Evolutionary conservation across 75 land plant genomes (phyloP).

Genomic region (Sequoiadendron giganteum): DNA sequence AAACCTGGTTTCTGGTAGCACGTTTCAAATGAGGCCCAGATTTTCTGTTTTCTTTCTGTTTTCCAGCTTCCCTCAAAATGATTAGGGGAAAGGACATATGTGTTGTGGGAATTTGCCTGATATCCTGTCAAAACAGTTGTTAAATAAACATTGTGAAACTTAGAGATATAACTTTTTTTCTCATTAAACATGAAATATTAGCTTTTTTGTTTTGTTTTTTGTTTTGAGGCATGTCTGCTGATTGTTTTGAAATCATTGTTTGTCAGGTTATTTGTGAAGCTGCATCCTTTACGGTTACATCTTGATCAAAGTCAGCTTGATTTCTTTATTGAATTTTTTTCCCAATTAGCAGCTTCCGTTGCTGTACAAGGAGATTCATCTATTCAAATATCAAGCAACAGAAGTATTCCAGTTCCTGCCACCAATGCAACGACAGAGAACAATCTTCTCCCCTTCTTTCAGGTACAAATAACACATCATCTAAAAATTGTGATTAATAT

Average conservation of each 20-base stretch:
- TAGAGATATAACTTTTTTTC: no score
- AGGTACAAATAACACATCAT: conserved; percentile 30
- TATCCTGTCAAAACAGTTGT: not conserved
- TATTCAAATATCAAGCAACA: conserved; percentile 12
- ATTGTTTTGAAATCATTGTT: not conserved
- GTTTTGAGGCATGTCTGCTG: not conserved
- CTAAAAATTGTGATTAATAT: not conserved
- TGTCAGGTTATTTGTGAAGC: conserved; percentile 61
- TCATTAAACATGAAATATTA: not conserved
- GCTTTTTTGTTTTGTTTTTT: not conserved
- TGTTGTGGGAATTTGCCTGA: not conserved
- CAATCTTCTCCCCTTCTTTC: conserved; percentile 87
- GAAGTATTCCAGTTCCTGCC: conserved; percentile 5
- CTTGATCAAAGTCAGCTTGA: conserved; percentile 91
- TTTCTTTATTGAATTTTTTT: conserved; percentile 79
- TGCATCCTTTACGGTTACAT: conserved; percentile 81
- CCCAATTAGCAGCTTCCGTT: conserved; percentile 14
- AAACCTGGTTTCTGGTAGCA: not conserved
- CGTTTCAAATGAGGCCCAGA: not conserved
- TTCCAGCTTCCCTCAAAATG: not conserved
- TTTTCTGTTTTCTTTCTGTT: not conserved
- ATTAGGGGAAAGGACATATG: not conserved
- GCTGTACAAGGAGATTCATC: conserved; percentile 10
- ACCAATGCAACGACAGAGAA: conserved; percentile 28
- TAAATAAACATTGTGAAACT: not conserved